Base-by-base conservation (phyloP, 1,139 yeast genomes). In the Hansenula lynferdii region DNA sequence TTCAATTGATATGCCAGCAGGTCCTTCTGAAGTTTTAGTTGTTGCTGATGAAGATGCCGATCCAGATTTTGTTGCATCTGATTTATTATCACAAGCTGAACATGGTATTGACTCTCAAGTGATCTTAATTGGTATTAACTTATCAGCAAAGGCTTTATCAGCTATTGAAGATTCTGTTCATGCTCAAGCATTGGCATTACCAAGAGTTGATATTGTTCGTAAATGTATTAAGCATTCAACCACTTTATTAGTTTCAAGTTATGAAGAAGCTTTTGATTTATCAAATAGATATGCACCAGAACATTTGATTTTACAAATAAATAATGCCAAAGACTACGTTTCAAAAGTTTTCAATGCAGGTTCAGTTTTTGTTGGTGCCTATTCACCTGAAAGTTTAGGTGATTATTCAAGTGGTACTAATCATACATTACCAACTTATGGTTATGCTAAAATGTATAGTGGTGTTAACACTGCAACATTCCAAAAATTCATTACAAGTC, bases 1-100 rank as follows among this genome's bases (percentile, higher is more conserved):
- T 57, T 85, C 96, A 25, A 94, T 92, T 52, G 99, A 92, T 62
- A 90, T 92, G 97, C 99, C 99, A 35, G 99, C 99, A 19, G 99
- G 99, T 6, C 99, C 99, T 21, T 85, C 96, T 39, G 99, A 92
- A 65, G 99, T 92, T 14, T 72, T 92, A 47, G 97, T 92, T 15
- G 72, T 92, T 53, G 96, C 97, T 32, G 99, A 92, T 61, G 74
- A 70, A 42, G 58, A 75, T 35, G 87, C 97, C 6, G 96, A 87
- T 62, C 90, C 95, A 14, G 96, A 90, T 54, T 92, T 86, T 63
- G 98, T 92, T 27, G 98, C 97, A 18, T 79, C 92, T 51, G 99
- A 92, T 60, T 72, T 92, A 58, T 72, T 92, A 44, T 90, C 97
- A 0, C 99, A 92, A 68, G 99, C 99, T 22, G 99, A 92, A 67